Base-by-base conservation (phyloP, 1,139 yeast species). In the Candida glucosophila region DNA sequence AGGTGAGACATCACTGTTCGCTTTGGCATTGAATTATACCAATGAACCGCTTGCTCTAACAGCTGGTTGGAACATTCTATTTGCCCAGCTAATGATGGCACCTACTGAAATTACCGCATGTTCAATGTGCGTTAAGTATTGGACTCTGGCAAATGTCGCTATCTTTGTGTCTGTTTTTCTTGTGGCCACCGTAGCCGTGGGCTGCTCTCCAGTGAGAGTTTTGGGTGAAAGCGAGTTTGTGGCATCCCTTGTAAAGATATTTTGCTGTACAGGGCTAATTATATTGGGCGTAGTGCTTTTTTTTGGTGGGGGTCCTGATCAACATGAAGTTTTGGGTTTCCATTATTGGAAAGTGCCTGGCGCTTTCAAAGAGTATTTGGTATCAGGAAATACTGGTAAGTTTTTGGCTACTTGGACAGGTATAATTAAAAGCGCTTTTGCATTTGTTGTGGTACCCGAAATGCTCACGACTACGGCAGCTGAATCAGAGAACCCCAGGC, bases 41-140 rank as follows among this genome's bases (percentile, higher is more conserved):
- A 73, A 67, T 50, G 77, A 75, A 30, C 76, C 90, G 1, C 57
- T 77, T 29, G 86, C 79, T 32, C 72, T 79, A 36, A 78, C 78
- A 55, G 76, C 80, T 12, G 80, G 85, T 15, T 77, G 83, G 77
- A 80, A 81, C 49, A 80, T 77, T 42, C 79, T 82, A 74, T 47
- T 41, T 60, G 79, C 41, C 55, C 78, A 41, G 74, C 77, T 45
- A 69, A 83, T 44, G 72, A 77, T 22, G 64, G 77, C 80, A 24
- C 90, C 92, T 1, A 78, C 74, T 40, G 93, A 81, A 50, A 69
- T 81, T 28, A 77, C 81, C 2, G 79, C 83, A n/a, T 85, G 77
- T 20, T 79, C 80, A 40, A 69, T 81, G 14, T 71, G 81, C 39
- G 59, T 81, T 21, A 80, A 78, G 41, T 81, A 66, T 44, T 81